Evolutionary conservation across 2,329 filamentous ascomycete genomes (phyloP), one percentile per base, ranked within the genome.

Genomic region (Metarhizium brunneum): DNA sequence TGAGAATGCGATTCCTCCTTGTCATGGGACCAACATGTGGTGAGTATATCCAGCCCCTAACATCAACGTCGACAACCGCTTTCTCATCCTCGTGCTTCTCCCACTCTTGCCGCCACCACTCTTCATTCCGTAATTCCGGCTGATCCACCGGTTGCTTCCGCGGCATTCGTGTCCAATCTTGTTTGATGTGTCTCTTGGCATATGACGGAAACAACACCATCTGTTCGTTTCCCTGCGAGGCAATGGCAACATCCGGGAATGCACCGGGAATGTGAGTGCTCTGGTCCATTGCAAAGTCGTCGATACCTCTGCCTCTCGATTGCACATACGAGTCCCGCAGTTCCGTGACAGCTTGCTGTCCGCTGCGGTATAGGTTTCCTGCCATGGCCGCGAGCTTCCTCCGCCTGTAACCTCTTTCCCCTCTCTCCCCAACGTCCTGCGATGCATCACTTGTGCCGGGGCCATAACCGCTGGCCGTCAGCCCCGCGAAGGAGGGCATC

Each of bases 201-300:
- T 99, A 99, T 54, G 90, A 96, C 0, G 94, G 94, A 63, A 99
- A 99, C 29, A 99, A 69, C 10, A 99, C 83, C 85, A 99, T 90
- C 73, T 97, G 90, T 68, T 96, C 91, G 58, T 90, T 83, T 13
- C 90, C 92, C 58, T 84, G 85, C 11, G 84, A 81, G 16, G 87
- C 82, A 57, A 96, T 88, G n/a, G 87, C 83, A 18, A 90, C 87
- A 62, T 96, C 87, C 0, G 91, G 90, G 65, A 95, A 96, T 1
- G 86, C 83, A 0, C 87, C 88, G 0, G 90, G 86, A 35, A 89
- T 87, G 48, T 72, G 68, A 51, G 66, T 66, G 43, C 66, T 67
- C 8, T 68, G 64, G 36, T 68, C 61, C 14, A 57, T 63, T 10
- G 69, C 65, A 8, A 60, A 55, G 3, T 62, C 63, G 16, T 71